Conservation (phyloP, 2,329 filamentous ascomycete genomes). For the Diplodia seriata region DNA sequence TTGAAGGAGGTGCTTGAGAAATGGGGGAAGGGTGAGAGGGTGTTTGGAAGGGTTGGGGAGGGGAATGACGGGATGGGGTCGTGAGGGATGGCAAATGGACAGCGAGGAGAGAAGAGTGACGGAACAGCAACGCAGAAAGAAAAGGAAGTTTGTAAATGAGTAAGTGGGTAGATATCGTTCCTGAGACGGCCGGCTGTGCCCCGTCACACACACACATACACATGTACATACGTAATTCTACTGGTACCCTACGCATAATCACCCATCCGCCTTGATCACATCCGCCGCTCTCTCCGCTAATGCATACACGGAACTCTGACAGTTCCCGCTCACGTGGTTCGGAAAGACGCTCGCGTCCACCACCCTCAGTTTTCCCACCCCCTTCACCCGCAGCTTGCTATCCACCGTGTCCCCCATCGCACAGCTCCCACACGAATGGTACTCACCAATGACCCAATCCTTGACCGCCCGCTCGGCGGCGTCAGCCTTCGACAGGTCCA, state of each 20-base stretch:
- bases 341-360: conserved; percentile 35
- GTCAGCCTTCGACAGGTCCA: conserved; percentile 36
- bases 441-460: conserved; percentile 6
- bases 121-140: too few relatives aligned
- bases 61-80: background rate
- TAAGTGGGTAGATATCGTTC: too few relatives aligned
- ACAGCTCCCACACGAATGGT: conserved; percentile 19
- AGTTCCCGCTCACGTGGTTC: conserved; percentile 25
- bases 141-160: too few relatives aligned
- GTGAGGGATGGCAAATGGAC: too few relatives aligned
- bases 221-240: too few relatives aligned
- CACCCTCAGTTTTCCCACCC: conserved; percentile 33
- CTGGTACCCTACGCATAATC: too few relatives aligned
- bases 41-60: background rate
- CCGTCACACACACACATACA: too few relatives aligned
- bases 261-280: conserved; percentile 37
- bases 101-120: too few relatives aligned
- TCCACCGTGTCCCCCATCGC: conserved; percentile 42
- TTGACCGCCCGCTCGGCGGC: background rate
- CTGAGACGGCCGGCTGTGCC: too few relatives aligned
- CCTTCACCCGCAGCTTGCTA: conserved; percentile 42
- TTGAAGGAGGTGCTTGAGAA: background rate
- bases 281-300: conserved; percentile 45
- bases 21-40: background rate
- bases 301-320: conserved; percentile 45